Evolutionary conservation across 225 moss, liverwort and hornwort species (phyloP).

Genomic region (Marchantia paleacea): DNA sequence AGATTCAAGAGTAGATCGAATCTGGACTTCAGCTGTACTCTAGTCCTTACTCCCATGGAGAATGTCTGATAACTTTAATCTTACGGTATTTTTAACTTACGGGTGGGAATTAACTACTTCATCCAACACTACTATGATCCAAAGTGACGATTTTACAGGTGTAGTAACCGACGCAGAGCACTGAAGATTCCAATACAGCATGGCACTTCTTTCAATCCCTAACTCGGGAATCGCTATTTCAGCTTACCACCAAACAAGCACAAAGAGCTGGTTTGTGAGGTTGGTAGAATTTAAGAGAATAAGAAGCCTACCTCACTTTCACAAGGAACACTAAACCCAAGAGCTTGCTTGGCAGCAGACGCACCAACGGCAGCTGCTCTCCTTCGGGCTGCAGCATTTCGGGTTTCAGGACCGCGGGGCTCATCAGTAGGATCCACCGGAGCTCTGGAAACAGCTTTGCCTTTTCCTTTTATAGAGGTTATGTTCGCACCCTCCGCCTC

Average conservation of each 20-base stretch:
- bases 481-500: slow-evolving; percentile 48
- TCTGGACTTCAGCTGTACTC: not conserved
- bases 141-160: too few species aligned
- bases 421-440: slow-evolving; percentile 69
- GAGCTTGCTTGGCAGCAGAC: slow-evolving; percentile 55
- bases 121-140: too few species aligned
- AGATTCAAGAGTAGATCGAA: not conserved
- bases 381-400: slow-evolving; percentile 94
- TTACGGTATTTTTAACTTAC: not conserved
- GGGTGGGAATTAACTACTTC: too few species aligned
- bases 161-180: too few species aligned
- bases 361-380: slow-evolving; percentile 80
- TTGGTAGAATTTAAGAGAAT: not conserved
- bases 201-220: too few species aligned
- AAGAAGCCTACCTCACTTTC: slow-evolving; percentile 85
- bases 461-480: slow-evolving; percentile 81
- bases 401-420: slow-evolving; percentile 85
- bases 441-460: slow-evolving; percentile 68
- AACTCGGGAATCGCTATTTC: too few species aligned
- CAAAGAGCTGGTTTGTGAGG: too few species aligned
- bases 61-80: not conserved
- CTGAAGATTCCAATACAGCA: too few species aligned
- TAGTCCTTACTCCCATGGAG: not conserved
- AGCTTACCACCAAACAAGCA: too few species aligned
- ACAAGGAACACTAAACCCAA: slow-evolving; percentile 37